These are phyloP conservation scores for Penicillium hesseltinei DNA, from an alignment of 2,329 filamentous ascomycete genomes.

Conservation along the genomic window DNA sequence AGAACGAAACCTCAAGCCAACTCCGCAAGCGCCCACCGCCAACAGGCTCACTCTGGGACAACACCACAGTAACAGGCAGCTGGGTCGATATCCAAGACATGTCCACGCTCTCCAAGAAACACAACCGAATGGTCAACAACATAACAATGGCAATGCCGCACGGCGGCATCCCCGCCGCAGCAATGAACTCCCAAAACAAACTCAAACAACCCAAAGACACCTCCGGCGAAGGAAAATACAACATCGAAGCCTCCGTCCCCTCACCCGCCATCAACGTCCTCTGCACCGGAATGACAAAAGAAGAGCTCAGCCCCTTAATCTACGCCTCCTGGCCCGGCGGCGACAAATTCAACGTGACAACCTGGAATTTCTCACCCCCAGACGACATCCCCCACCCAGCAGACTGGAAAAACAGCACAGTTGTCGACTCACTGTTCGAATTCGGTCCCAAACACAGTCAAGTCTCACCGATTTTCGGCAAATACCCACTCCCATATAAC, in stretches of 20 bases:
- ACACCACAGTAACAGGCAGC: conserved; percentile 66
- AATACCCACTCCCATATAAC: conserved; percentile 61
- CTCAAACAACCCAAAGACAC: conserved; percentile 69
- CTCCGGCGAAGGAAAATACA: conserved; percentile 66
- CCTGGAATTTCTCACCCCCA: conserved; percentile 29
- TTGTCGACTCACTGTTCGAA: conserved; percentile 67
- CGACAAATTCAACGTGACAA: conserved; percentile 28
- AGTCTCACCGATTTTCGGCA: conserved; percentile 55
- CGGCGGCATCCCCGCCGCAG: conserved; percentile 64
- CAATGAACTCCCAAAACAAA: conserved; percentile 58
- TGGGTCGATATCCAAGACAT: conserved; percentile 67
- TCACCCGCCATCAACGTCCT: conserved; percentile 70
- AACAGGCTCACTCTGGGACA: conserved; percentile 65
- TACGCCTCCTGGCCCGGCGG: conserved; percentile 59
- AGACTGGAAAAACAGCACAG: conserved; percentile 56
- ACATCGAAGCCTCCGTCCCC: conserved; percentile 65
- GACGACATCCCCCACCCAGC: conserved; percentile 37
- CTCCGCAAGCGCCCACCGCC: conserved; percentile 56
- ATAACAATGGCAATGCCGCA: conserved; percentile 77
- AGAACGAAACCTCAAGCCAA: conserved; percentile 43
- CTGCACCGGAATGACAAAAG: conserved; percentile 63
- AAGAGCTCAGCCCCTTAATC: conserved; percentile 63
- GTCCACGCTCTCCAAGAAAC: conserved; percentile 48
- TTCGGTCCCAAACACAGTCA: conserved; percentile 59
- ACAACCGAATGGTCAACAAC: conserved; percentile 67